Conservation (phyloP, 805 yeast species). For the Soucietia sequanensis region DNA sequence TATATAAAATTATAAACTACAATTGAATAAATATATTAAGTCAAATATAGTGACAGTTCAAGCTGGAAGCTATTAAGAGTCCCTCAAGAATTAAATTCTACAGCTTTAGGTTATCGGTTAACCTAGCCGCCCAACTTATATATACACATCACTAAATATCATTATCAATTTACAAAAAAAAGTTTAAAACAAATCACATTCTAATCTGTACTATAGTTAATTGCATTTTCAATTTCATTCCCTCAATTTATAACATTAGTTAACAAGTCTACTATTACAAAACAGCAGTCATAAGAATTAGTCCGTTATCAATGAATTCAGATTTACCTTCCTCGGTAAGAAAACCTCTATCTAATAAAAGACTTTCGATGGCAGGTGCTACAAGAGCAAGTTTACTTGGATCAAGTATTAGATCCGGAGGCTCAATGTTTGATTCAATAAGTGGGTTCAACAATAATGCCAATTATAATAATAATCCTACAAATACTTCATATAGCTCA, state of each 20-base stretch:
- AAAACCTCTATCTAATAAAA: conserved; percentile 2
- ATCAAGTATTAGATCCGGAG: background rate
- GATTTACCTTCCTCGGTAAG: conserved; percentile 1
- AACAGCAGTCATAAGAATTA: too few relatives aligned
- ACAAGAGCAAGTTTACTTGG: conserved; percentile 7
- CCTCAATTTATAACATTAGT: background rate
- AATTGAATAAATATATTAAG: too few relatives aligned
- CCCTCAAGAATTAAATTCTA: too few relatives aligned
- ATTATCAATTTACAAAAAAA: background rate
- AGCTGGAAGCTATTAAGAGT: too few relatives aligned
- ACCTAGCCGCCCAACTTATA: too few relatives aligned
- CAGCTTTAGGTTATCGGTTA: too few relatives aligned
- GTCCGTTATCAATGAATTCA: conserved; percentile 2
- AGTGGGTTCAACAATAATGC: conserved; percentile 2
- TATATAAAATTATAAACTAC: too few relatives aligned
- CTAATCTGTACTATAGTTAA: background rate
- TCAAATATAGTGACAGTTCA: too few relatives aligned
- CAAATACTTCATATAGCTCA: too few relatives aligned
- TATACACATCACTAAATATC: too few relatives aligned
- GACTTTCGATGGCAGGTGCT: conserved; percentile 19
- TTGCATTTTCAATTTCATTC: background rate
- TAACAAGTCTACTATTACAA: too few relatives aligned
- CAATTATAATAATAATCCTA: too few relatives aligned
- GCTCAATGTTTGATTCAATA: conserved; percentile 2
- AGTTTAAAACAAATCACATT: background rate